Base-by-base conservation (phyloP, 1,139 yeast species). In the Yamadazyma sp. region DNA sequence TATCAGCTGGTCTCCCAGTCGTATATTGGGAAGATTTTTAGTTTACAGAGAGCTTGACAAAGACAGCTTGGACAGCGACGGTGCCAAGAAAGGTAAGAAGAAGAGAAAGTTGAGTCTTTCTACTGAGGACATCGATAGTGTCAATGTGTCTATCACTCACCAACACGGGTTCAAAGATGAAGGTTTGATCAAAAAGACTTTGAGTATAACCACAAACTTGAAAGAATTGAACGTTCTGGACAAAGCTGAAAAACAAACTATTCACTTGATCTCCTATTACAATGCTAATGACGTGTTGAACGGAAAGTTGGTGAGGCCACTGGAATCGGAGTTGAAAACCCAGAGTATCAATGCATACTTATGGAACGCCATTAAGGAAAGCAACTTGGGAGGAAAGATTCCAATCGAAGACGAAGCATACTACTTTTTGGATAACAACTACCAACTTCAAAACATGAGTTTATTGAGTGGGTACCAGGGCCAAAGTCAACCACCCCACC, bases 1-100 rank as follows among this genome's bases (percentile, higher is more conserved):
- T 12, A 78, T 86, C 15, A 74, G 90, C 10, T 89, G 97, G 97
- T 81, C 90, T 1, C 96, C 97, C 0, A 83, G 94, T 2, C 67
- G 97, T 37, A 87, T 89, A 22, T 69, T 87, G 30, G 95, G 95
- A 3, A 70, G 94, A 41, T 89, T 89, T 50, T 66, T 89, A 29
- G 83, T 89, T 8, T 89, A 89, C 59, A 74, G 95, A 30, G 94
- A 86, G 57, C 64, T 86, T 38, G 89, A 86, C 51, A 76, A 77
- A 47, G 71, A 64, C 9, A 37, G 40, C 12, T 27, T 27, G 3
- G 42, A 42, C 31, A 16, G 28, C 10, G 40, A 35, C 9, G 29
- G 21, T 15, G 24, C 29, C 9, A 37, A 36, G 23, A 36, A 29
- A n/a, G 61, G 60, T 46, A 65, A 62, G 46, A 61, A 61, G 48